Conservation (phyloP, 192 early-diverging fungal genomes). For the Umbelopsis sp. region DNA sequence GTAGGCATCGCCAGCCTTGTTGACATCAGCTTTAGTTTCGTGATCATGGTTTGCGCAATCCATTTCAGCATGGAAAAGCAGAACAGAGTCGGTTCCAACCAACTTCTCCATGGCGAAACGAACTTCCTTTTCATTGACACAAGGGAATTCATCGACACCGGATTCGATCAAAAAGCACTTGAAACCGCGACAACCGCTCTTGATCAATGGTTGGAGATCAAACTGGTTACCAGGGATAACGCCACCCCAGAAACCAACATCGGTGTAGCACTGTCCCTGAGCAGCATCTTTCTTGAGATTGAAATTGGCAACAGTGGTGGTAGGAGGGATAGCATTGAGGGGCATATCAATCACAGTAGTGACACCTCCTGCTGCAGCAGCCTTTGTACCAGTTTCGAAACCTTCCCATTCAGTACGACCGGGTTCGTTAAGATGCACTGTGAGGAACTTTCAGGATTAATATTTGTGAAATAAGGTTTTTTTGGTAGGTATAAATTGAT, state of each 20-base stretch:
- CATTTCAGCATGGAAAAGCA: conserved; percentile 86
- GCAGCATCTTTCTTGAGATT: conserved; percentile 67
- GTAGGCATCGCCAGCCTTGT: conserved; percentile 57
- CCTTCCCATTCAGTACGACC: conserved; percentile 88
- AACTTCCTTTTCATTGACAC: conserved; percentile 70
- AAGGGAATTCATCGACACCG: conserved; percentile 85
- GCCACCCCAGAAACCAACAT: conserved; percentile 81
- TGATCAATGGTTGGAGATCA: conserved; percentile 67
- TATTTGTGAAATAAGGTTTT: neutral
- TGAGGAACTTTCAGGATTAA: neutral
- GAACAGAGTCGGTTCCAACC: conserved; percentile 41
- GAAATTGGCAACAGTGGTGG: conserved; percentile 70
- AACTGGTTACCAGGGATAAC: conserved; percentile 72
- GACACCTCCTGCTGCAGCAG: conserved; percentile 81
- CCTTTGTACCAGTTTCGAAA: conserved; percentile 75
- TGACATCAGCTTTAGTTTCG: conserved; percentile 38
- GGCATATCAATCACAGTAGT: conserved; percentile 87
- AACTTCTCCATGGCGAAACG: conserved; percentile 64
- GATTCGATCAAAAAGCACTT: conserved; percentile 86
- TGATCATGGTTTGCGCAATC: conserved; percentile 14
- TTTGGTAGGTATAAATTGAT: conserved; percentile 15
- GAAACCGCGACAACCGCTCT: conserved; percentile 75
- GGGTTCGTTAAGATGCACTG: conserved; percentile 84
- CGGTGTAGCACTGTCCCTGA: conserved; percentile 70
- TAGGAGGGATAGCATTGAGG: conserved; percentile 86